Evolutionary conservation across 345 rosid genomes (phyloP).

Genomic region (thale cress (Arabidopsis thaliana)): TAIR10.1 NC_003074.8:19326001-19326500

Average conservation of each 20-base stretch:
- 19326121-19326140: neutral
- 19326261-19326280: neutral
- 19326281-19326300: neutral
- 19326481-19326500: constrained; percentile 56
- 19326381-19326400: constrained; percentile 84
- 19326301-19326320: neutral
- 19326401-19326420: constrained; percentile 89
- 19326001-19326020: neutral
- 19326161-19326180: constrained; percentile 25
- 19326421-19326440: constrained; percentile 88
- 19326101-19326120: neutral
- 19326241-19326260: neutral
- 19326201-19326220: constrained; percentile 20
- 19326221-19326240: neutral
- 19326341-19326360: constrained; percentile 49
- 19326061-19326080: neutral
- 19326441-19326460: constrained; percentile 87
- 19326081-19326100: neutral
- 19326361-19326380: constrained; percentile 59
- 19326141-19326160: neutral
- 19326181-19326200: neutral
- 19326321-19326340: constrained; percentile 45
- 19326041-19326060: constrained; percentile 35
- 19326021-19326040: constrained; percentile 43
- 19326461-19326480: constrained; percentile 69